phyloP scores from a whole-genome alignment of 2,329 filamentous ascomycete genomes.

The Colletotrichum shisoi region DNA sequence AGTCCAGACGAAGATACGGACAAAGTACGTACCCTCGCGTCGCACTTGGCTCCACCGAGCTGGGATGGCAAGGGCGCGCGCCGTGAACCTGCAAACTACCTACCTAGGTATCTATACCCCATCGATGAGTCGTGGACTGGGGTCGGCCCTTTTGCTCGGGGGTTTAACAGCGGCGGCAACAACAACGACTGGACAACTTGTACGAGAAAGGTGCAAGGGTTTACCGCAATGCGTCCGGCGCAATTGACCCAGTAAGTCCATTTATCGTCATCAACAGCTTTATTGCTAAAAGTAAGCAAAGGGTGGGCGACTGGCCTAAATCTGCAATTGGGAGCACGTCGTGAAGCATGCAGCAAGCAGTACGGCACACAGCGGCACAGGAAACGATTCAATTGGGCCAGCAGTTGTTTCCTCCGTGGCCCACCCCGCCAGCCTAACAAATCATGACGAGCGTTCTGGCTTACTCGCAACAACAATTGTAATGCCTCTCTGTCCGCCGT shows the following conservation, averaged over 20 bases:
- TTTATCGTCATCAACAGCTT: neutral
- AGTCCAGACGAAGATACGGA: conserved; percentile 20
- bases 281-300: neutral
- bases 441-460: neutral
- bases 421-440: neutral
- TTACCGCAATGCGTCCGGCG: conserved; percentile 3
- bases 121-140: neutral
- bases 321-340: too few relatives aligned
- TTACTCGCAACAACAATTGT: neutral
- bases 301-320: neutral
- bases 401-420: neutral
- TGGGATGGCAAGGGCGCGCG: neutral
- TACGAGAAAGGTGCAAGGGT: conserved; percentile 33
- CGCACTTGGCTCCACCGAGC: conserved; percentile 14
- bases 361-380: conserved; percentile 5
- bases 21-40: conserved; percentile 29
- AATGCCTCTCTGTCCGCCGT: neutral
- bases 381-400: conserved; percentile 1
- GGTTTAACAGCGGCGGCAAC: neutral
- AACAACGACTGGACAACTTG: conserved; percentile 27
- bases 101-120: conserved; percentile 1
- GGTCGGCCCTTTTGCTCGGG: conserved; percentile 9
- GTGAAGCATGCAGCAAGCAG: neutral
- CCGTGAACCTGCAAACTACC: neutral
- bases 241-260: neutral